A percentile compares a stretch with the other conserved stretches of the same genome.
Evolutionary conservation across 2,329 filamentous ascomycete species (phyloP).

Genomic region (Exserohilum turcica): DNA sequence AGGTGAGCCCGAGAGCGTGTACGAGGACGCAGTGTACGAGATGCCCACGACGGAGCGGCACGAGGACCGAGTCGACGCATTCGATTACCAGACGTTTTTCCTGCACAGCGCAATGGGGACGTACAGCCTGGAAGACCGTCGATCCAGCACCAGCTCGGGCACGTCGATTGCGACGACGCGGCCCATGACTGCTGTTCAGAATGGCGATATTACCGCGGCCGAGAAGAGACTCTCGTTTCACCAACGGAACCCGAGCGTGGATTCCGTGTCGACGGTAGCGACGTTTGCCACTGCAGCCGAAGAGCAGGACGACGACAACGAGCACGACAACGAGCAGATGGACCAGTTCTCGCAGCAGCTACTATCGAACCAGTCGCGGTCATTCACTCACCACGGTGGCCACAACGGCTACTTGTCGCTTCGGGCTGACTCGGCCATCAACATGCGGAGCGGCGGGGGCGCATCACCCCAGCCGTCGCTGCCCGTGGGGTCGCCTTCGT

Average conservation of each 20-base stretch:
- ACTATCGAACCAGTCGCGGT: conserved; percentile 29
- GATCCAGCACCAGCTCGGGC: conserved; percentile 59
- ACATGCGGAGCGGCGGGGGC: conserved; percentile 33
- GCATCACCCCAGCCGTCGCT: conserved; percentile 38
- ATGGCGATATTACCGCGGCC: conserved; percentile 24
- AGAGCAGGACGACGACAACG: conserved; percentile 49
- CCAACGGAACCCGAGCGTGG: conserved; percentile 60
- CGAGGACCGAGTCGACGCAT: conserved; percentile 91
- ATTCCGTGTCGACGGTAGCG: conserved; percentile 64
- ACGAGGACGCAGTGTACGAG: conserved; percentile 53
- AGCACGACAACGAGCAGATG: conserved; percentile 50
- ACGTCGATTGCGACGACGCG: conserved; percentile 60
- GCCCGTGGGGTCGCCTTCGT: conserved; percentile 37
- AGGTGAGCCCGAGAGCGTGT: conserved; percentile 45
- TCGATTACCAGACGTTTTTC: conserved; percentile 96
- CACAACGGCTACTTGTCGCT: conserved; percentile 26
- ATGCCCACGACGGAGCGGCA: conserved; percentile 63
- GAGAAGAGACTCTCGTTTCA: conserved; percentile 46
- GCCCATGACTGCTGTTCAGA: conserved; percentile 38
- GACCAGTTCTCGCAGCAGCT: conserved; percentile 47
- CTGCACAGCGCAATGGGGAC: conserved; percentile 88
- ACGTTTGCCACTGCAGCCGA: conserved; percentile 69
- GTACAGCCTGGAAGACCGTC: conserved; percentile 64
- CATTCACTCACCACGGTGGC: conserved; percentile 20
- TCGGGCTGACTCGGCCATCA: conserved; percentile 43